These are phyloP conservation scores for Ottelia alismoides DNA, from an alignment of 106 monocot genomes.

Conservation along the genomic window DNA sequence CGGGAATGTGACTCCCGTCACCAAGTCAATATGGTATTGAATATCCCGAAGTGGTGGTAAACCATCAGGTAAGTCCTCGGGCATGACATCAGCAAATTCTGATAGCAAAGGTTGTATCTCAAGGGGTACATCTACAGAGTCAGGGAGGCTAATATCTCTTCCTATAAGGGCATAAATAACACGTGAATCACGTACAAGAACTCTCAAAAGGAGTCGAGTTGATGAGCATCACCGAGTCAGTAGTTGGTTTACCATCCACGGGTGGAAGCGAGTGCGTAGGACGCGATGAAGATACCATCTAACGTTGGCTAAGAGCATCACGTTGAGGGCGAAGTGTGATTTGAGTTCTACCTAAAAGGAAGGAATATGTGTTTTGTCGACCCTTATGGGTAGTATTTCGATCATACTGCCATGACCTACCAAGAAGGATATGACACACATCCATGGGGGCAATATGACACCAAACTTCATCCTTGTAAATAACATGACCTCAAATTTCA, in stretches of 20 bases:
- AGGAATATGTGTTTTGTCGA: neutral
- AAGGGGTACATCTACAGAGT: too few species aligned
- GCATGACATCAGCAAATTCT: too few species aligned
- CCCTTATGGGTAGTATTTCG: neutral
- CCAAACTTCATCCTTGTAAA: neutral
- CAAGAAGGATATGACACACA: conserved; percentile 1
- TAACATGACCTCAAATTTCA: too few species aligned
- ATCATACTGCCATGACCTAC: conserved; percentile 3
- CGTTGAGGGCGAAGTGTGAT: too few species aligned
- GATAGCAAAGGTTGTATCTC: neutral
- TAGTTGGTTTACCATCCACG: too few species aligned
- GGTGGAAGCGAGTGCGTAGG: neutral
- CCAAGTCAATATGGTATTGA: neutral
- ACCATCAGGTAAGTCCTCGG: neutral
- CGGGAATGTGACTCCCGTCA: neutral
- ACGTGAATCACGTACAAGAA: neutral
- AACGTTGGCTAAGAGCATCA: too few species aligned
- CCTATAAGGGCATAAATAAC: neutral
- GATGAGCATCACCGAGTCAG: neutral
- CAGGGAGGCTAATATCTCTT: neutral
- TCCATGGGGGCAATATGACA: conserved; percentile 5
- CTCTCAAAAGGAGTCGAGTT: neutral
- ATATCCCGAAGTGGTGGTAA: neutral
- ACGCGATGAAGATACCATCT: too few species aligned
- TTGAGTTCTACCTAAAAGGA: too few species aligned